Conservation (phyloP, 1,284 basidiomycete species). For the Austroboletus olivaceoglutinosus region DNA sequence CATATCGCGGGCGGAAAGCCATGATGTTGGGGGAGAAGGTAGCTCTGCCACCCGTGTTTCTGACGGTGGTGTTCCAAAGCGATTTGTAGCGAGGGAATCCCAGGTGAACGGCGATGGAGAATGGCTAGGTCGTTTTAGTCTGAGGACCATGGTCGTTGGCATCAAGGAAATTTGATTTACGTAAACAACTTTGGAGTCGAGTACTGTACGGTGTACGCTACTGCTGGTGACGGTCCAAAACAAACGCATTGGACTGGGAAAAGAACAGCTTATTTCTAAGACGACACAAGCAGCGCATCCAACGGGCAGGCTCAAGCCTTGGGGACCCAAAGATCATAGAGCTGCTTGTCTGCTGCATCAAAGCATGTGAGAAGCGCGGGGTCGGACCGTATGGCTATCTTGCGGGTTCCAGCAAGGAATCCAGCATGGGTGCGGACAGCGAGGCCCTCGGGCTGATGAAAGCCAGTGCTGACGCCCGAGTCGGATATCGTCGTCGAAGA, state of each 20-base stretch:
- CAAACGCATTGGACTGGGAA: not conserved
- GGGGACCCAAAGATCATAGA: slow-evolving; percentile 73
- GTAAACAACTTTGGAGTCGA: slow-evolving; percentile 13
- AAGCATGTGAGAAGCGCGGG: slow-evolving; percentile 66
- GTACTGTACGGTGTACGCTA: not conserved
- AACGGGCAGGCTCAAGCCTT: slow-evolving; percentile 24
- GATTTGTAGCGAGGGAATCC: slow-evolving; percentile 44
- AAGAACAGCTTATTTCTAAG: not conserved
- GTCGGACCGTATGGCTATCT: slow-evolving; percentile 56
- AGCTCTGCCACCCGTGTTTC: slow-evolving; percentile 40
- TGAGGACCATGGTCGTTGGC: slow-evolving; percentile 50
- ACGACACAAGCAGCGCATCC: not conserved
- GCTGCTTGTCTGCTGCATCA: slow-evolving; percentile 65
- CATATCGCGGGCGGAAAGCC: slow-evolving; percentile 84
- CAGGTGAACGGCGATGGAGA: slow-evolving; percentile 55
- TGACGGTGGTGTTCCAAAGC: slow-evolving; percentile 24
- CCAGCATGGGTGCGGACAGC: slow-evolving; percentile 25
- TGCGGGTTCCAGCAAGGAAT: slow-evolving; percentile 33
- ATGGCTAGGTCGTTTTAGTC: slow-evolving; percentile 50
- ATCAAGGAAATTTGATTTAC: slow-evolving; percentile 12
- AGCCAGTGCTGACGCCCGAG: slow-evolving; percentile 20
- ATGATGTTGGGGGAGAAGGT: slow-evolving; percentile 72
- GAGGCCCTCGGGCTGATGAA: slow-evolving; percentile 21
- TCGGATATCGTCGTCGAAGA: slow-evolving; percentile 36
- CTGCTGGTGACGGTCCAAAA: not conserved